Evolutionary conservation across 1,284 basidiomycete species (phyloP), one percentile per base, ranked within the genome.

Genomic region (Cutaneotrichosporon dermatis): DNA sequence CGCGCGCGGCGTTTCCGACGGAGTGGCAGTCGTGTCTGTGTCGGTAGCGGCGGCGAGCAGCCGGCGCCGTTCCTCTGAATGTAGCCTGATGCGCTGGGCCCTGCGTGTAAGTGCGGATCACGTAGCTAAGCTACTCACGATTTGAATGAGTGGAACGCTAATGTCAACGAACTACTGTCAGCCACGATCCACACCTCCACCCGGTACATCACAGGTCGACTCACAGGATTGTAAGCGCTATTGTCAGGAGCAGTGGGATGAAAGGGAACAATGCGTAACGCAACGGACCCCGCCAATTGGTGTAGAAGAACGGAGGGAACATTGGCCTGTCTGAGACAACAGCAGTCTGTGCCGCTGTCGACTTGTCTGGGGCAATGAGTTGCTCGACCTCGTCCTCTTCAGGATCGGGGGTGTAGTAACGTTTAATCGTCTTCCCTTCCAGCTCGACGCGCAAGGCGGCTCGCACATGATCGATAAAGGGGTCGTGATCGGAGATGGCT

Each of bases 401-500:
- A 12, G 60, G 44, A 6, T 58, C 57, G 4, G 56, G 53, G 13
- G 40, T 42, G 11, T 58, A 63, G 46, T 59, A 67, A 9, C 59
- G 63, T 39, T 43, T 51, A 13, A 70, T 63, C 8, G 69, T 61
- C 51, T 67, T 55, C 40, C 60, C 55, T 8, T 67, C 63, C 1
- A 64, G 83, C 49, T 78, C 88, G 85, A 91, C 77, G 65, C 84
- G 73, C 12, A 91, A 73, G 2, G 85, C 87, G 55, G 80, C 86
- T 0, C 69, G 76, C 37, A 79, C 76, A 63, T 84, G 79, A 13
- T 85, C 81, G 10, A 79, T 77, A 73, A 91, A 92, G 0, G 86
- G 83, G 75, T 95, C 89, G 62, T 82, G 76, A 0, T 79, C 71
- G 59, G 88, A 87, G 52, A 92, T 88, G 2, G 86, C 83, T 2